A percentile compares a stretch with the other conserved stretches of the same genome.
These are phyloP conservation scores for Corylus americana DNA, from an alignment of 306 rosid species.

Conservation along the genomic window DNA sequence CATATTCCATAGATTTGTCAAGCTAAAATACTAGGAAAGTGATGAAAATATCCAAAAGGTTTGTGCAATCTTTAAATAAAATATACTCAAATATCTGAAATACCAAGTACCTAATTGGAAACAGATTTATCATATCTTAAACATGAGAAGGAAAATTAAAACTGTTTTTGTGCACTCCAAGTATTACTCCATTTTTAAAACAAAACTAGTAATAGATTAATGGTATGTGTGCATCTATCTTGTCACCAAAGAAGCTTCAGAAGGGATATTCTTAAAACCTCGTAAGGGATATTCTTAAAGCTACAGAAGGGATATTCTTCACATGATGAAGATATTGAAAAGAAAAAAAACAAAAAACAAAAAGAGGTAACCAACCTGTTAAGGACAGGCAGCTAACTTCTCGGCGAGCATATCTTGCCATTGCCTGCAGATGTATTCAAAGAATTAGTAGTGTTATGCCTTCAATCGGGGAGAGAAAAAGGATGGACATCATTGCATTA, in stretches of 20 bases:
- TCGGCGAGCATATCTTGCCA: conserved; percentile 82
- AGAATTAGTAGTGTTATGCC: conserved; percentile 17
- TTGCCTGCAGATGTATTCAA: conserved; percentile 52
- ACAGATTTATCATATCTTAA: background rate
- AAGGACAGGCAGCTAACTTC: conserved; percentile 82
- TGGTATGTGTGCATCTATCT: background rate
- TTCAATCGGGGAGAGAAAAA: conserved; percentile 12
- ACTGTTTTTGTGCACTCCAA: background rate
- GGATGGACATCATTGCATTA: conserved; percentile 2
- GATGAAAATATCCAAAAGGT: background rate
- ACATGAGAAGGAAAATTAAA: background rate
- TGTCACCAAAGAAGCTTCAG: background rate
- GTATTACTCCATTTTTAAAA: too few species aligned
- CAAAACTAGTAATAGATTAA: too few species aligned
- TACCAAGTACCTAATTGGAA: background rate
- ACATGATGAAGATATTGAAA: conserved; percentile 1
- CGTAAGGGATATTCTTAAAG: too few species aligned
- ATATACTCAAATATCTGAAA: background rate
- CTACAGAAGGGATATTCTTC: too few species aligned
- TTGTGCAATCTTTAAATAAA: background rate
- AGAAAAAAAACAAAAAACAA: background rate
- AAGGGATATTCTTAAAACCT: background rate
- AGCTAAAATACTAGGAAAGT: conserved; percentile 15
- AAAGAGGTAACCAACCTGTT: conserved; percentile 55
- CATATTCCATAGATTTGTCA: conserved; percentile 35